Base-by-base conservation (phyloP, 1,284 basidiomycete species). In the Microbotryum violaceum region DNA sequence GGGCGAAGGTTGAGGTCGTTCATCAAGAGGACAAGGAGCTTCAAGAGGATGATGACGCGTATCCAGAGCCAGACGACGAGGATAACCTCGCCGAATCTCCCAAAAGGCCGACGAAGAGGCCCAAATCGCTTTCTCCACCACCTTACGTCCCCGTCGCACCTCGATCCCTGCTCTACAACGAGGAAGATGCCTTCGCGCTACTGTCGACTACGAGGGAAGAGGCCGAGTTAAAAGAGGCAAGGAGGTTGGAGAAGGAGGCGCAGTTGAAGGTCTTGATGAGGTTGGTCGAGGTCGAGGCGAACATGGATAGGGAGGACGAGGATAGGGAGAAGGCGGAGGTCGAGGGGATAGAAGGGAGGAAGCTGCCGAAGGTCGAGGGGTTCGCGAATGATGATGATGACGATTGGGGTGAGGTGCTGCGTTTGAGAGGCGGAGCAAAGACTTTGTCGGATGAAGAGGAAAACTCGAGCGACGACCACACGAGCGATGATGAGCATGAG, bases 141-240 rank as follows among this genome's bases (percentile, higher is more conserved):
- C 66, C 63, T 10, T 68, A 65, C 42, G 37, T 68, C 20, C 57
- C 66, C 27, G 49, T 49, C 14, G 63, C 66, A 4, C 63, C 65
- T 3, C 61, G 68, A 25, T 55, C 53, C 16, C 49, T 69, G 9
- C 59, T 69, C 29, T 69, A 68, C 60, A 68, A 59, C 55, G 66
- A 68, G 37, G 66, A 68, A 37, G 66, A 68, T 52, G 61, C 64
- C 9, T 68, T 65, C 42, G 58, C 60, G 25, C 53, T 68, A 8
- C 42, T 57, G 14, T 58, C 55, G 3, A 25, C 60, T 9, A 60
- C 68, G 1, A 54, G 57, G 3, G 60, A 49, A 29, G 65, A 63
- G 16, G 25, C 31, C 4, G 61, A 65, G 57, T 45, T 52, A 10
- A 61, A 29, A 2, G 51, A 33, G 2, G 52, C 49, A 10, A 58